Conservation (phyloP, 2,329 filamentous ascomycete genomes). For the Aspergillus caelatus region DNA sequence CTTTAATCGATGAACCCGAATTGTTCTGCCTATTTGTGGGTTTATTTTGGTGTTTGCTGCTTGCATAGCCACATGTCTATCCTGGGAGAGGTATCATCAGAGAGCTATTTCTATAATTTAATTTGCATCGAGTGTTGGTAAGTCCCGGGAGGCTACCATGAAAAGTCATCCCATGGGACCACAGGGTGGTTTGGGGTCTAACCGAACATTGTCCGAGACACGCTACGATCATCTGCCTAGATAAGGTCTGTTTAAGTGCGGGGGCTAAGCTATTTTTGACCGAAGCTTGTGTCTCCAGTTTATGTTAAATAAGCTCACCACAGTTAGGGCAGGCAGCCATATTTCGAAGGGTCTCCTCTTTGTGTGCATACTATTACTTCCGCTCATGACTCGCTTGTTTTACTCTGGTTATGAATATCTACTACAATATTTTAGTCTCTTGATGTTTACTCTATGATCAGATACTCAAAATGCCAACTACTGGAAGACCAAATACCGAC, state of each 20-base stretch:
- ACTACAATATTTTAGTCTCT: too few relatives aligned
- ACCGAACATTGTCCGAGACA: background rate
- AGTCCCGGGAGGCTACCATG: background rate
- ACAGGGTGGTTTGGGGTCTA: background rate
- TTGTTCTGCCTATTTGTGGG: background rate
- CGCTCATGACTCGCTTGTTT: background rate
- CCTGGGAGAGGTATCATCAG: background rate
- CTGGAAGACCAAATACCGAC: slow-evolving; percentile 5
- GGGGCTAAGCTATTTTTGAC: background rate
- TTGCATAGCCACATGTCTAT: background rate
- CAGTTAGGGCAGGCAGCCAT: background rate
- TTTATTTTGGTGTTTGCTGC: background rate
- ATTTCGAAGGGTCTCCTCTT: background rate
- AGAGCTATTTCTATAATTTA: background rate
- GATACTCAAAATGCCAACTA: background rate
- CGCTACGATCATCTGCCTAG: background rate
- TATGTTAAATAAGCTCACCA: background rate
- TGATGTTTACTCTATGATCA: background rate
- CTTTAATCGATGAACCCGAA: background rate
- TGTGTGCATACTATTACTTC: background rate
- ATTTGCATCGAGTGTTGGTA: too few relatives aligned
- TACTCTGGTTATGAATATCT: background rate
- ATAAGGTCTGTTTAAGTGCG: background rate
- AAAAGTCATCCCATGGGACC: background rate
- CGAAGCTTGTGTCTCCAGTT: background rate